These are phyloP conservation scores for Purpureocillium takamizusanense DNA, from an alignment of 2,329 filamentous ascomycete genomes.

Conservation along the genomic window DNA sequence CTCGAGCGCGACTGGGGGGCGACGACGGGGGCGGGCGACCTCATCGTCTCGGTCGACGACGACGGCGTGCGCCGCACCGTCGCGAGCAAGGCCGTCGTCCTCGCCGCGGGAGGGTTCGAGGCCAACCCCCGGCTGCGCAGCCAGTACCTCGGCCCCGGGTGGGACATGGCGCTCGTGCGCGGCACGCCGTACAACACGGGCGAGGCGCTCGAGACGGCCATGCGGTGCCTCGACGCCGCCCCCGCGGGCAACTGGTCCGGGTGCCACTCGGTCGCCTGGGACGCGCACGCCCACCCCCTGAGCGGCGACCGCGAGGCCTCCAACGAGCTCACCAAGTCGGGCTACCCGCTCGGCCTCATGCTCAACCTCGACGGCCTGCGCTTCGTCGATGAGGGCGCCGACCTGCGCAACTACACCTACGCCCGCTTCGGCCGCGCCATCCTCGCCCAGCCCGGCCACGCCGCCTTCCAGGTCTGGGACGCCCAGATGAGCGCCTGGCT, in stretches of 20 bases:
- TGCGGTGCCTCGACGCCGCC: conserved; percentile 39
- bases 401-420: conserved; percentile 59
- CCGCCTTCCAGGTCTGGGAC: conserved; percentile 60
- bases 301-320: conserved; percentile 48
- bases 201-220: conserved; percentile 44
- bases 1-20: too few species aligned
- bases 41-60: background rate
- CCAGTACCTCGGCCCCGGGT: conserved; percentile 45
- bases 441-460: conserved; percentile 44
- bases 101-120: conserved; percentile 57
- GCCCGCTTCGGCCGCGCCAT: conserved; percentile 57
- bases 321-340: conserved; percentile 61
- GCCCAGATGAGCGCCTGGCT: conserved; percentile 41
- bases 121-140: conserved; percentile 46
- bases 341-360: conserved; percentile 59
- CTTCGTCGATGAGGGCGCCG: conserved; percentile 59
- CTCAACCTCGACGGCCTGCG: conserved; percentile 48
- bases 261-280: conserved; percentile 58
- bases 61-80: conserved; percentile 29
- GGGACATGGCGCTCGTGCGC: conserved; percentile 53
- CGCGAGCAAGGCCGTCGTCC: conserved; percentile 32
- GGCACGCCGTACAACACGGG: conserved; percentile 59
- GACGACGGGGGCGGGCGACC: too few species aligned
- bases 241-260: conserved; percentile 52
- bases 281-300: conserved; percentile 47